Evolutionary conservation across 1,284 basidiomycete species (phyloP).

Genomic region (Tetrapyrgos nigripes): DNA sequence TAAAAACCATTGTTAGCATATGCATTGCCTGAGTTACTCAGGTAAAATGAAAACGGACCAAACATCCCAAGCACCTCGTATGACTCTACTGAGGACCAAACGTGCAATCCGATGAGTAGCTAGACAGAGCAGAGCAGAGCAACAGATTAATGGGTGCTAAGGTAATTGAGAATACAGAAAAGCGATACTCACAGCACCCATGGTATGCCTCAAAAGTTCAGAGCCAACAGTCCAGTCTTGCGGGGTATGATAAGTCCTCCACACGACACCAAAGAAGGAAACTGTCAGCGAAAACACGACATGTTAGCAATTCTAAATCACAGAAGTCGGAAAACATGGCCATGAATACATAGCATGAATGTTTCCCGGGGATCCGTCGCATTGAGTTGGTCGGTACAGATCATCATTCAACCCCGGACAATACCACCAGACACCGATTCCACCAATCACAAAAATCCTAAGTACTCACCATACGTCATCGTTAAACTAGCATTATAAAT

Average conservation of each 20-base stretch:
- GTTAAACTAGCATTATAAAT: constrained; percentile 92
- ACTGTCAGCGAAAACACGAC: constrained; percentile 47
- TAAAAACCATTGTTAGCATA: constrained; percentile 1
- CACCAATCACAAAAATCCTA: not conserved
- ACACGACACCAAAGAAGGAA: constrained; percentile 82
- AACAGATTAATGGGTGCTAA: not conserved
- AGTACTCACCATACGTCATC: constrained; percentile 88
- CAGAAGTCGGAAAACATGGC: not conserved
- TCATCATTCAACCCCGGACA: too few relatives aligned
- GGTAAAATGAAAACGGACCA: constrained; percentile 47
- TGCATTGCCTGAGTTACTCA: not conserved
- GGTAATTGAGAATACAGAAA: not conserved
- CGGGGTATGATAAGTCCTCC: constrained; percentile 87
- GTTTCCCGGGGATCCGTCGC: too few relatives aligned
- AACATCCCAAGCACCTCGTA: constrained; percentile 95
- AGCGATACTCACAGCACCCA: constrained; percentile 72
- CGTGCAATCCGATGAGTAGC: constrained; percentile 87
- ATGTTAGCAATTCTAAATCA: not conserved
- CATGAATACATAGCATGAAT: too few relatives aligned
- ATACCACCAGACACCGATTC: too few relatives aligned
- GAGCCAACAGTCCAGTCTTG: constrained; percentile 90
- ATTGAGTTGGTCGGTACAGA: too few relatives aligned
- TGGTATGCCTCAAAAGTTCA: constrained; percentile 86
- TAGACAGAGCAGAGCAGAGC: constrained; percentile 33
- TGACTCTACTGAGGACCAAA: constrained; percentile 91